Evolutionary conservation across 1,284 basidiomycete genomes (phyloP), one percentile per base, ranked within the genome.

Genomic region (Xerocomus nothofagi): DNA sequence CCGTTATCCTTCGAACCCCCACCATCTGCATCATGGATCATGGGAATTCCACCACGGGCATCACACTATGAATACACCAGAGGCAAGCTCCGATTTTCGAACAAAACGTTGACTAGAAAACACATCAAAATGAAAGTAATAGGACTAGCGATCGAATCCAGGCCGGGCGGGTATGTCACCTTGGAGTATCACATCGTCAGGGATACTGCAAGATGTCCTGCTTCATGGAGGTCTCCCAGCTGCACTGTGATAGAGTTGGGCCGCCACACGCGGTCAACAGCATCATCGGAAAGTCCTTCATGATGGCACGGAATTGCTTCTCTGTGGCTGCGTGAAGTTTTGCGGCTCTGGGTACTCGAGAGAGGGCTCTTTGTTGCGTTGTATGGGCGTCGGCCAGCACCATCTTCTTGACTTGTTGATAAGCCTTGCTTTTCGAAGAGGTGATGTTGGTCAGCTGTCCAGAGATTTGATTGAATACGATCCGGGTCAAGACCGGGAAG

Each of bases 141-240:
- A 38, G 24, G 44, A 20, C 38, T 48, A 47, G 34, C 37, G 21
- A 44, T 41, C 37, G 31, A 42, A 43, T 43, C 37, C 37, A 21
- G 15, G 44, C 40, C 27, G 29, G 32, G 34, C 36, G 21, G 34
- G 15, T 4, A 34, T 20, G 26, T 47, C 37, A n/a, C n/a, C n/a
- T n/a, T n/a, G n/a, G n/a, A n/a, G 38, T 27, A 26, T 34, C 32
- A 39, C 37, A 36, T 46, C 26, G 47, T 80, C 67, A 87, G 37
- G 85, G 84, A 65, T 78, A 88, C 23, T 69, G 69, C 53, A 86
- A 64, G 53, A 88, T 86, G 58, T 73, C 82, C 40, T 64, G 71
- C 67, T 81, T 84, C 79, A 86, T 85, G 41, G 60, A 57, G 17
- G 60, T 49, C 58, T 82, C 80, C 86, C 84, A 87, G 56, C 74